Evolutionary conservation across 2,329 filamentous ascomycete genomes (phyloP), one percentile per base, ranked within the genome.

Genomic region (Acrocalymma vagum): DNA sequence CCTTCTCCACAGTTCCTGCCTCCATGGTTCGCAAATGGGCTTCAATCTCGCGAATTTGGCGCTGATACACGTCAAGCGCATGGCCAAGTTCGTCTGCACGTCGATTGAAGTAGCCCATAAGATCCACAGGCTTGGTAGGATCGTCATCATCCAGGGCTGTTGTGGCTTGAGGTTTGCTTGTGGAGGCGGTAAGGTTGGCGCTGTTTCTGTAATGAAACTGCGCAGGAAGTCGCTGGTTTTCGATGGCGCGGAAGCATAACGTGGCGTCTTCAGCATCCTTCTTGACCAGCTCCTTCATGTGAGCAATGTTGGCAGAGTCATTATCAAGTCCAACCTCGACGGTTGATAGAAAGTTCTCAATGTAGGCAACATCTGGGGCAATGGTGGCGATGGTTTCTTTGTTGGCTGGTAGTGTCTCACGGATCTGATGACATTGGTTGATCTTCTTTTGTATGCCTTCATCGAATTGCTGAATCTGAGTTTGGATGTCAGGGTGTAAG

Each of bases 361-460:
- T 78, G 57, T 84, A 83, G 7, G 82, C 79, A 22, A 88, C 84
- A 53, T 88, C 85, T 16, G 80, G 79, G 3, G 81, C 78, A 21
- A 95, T 78, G 28, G 80, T 82, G 32, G 82, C 77, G 34, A 91
- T 78, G 21, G 84, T 80, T 24, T 81, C 74, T 9, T 82, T 81
- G 56, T 90, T 83, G 3, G 73, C 72, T 2, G 82, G 81, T 24
- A 88, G 74, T 37, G 88, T 82, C 48, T 74, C 72, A 26, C 88
- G 85, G 42, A 93, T 85, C 54, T 95, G 83, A 55, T 87, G 83
- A 63, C 89, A 86, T 69, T 87, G 86, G 44, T 75, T 69, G 60
- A 95, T 91, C 64, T 94, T 90, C 38, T 81, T 79, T 58, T 90
- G 83, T 56, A 99, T 93, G 51, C 86, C 83, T 42, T 82, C 81